Base-by-base conservation (phyloP, 2,329 filamentous ascomycete species). In the Pezicula rhizophila region DNA sequence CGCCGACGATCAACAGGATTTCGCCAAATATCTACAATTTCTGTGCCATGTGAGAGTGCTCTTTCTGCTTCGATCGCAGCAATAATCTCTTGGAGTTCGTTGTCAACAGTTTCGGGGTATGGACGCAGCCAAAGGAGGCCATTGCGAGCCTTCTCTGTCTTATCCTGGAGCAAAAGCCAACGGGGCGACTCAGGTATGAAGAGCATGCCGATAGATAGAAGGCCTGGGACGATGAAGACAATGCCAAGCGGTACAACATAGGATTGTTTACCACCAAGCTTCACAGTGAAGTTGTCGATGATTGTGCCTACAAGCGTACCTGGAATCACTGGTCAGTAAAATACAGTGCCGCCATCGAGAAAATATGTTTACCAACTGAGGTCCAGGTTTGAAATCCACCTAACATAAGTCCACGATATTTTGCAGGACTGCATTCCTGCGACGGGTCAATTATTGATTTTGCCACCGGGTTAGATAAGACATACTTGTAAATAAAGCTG, bases 1-100 rank as follows among this genome's bases (percentile, higher is more conserved):
- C 77, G 67, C 18, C 76, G 68, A 12, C 75, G 68, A 60, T 79
- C 75, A 26, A 79, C 64, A 1, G 76, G 73, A 55, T 78, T 72
- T 35, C 61, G 67, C 59, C 76, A 73, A 54, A 79, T 68, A 48
- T 79, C 75, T 17, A 71, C 55, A 35, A 77, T 59, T 52, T 61
- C 60, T 2, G 56, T 53, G 42, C 54, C 53, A 23, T 56, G 52
- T 8, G 60, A 59, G 38, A 66, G 34, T 10, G 52, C 47, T 5
- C 54, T 49, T 41, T 66, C 65, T 11, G 58, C 48, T 18, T 62
- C 57, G 28, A 66, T 63, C 1, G 63, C 60, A 33, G 52, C 47
- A 25, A 60, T 51, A 18, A 67, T 66, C 23, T 63, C 58, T 12
- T 45, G 50, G 39, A 66, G 53, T 41, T 67, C 65, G 11, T 49